These are phyloP conservation scores for Bryopsis sp. DNA, from an alignment of 139 green algal genomes.

Conservation along the genomic window DNA sequence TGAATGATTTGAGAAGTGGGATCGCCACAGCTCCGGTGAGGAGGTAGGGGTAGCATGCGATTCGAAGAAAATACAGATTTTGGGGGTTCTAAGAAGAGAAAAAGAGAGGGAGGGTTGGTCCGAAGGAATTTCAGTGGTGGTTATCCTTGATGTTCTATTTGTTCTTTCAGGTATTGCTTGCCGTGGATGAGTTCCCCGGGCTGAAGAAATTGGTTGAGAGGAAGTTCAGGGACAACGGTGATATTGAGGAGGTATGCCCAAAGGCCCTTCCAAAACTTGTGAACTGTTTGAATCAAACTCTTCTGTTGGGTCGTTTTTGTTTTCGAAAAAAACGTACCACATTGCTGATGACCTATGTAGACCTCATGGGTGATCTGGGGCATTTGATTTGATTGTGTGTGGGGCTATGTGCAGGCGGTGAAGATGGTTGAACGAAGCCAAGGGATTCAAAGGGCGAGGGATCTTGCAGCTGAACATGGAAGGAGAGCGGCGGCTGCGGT, in stretches of 20 bases:
- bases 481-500: too few species aligned
- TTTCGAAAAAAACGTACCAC: too few species aligned
- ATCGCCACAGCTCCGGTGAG: slow-evolving; percentile 86
- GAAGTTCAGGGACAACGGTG: slow-evolving; percentile 68
- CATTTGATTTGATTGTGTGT: too few species aligned
- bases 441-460: slow-evolving; percentile 54
- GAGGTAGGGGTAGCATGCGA: not conserved
- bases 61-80: not conserved
- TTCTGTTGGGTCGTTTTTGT: too few species aligned
- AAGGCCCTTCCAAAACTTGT: not conserved
- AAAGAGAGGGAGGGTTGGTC: too few species aligned
- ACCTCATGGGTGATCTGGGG: too few species aligned
- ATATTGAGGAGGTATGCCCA: slow-evolving; percentile 45
- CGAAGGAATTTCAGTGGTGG: too few species aligned
- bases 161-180: slow-evolving; percentile 55
- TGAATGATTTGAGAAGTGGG: slow-evolving; percentile 81
- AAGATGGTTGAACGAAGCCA: slow-evolving; percentile 43
- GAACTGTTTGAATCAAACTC: too few species aligned
- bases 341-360: too few species aligned
- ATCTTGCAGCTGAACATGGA: slow-evolving; percentile 65
- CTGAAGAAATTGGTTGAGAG: slow-evolving; percentile 71
- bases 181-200: slow-evolving; percentile 44
- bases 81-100: too few species aligned
- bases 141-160: too few species aligned
- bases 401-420: slow-evolving; percentile 25